A percentile compares a stretch with the other conserved stretches of the same genome.
Evolutionary conservation across 2,329 filamentous ascomycete species (phyloP).

Genomic region (Lachnellula cervina): DNA sequence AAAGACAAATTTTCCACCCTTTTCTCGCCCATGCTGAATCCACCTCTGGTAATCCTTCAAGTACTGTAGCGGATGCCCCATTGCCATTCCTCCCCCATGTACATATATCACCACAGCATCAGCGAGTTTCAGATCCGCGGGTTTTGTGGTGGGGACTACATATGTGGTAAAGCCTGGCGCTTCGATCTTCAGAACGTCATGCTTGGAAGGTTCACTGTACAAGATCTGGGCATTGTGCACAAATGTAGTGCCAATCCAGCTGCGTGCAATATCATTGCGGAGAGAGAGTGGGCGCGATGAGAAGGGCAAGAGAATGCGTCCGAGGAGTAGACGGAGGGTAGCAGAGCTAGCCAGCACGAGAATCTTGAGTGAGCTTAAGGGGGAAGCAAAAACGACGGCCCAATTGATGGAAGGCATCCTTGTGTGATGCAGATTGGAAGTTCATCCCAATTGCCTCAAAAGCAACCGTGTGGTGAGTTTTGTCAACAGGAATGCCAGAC

Average conservation of each 20-base stretch:
- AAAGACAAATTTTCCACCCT: background rate
- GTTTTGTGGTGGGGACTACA: background rate
- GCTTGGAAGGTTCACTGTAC: background rate
- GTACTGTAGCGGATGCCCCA: conserved; percentile 1
- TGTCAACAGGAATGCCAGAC: too few relatives aligned
- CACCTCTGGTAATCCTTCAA: background rate
- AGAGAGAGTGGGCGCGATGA: background rate
- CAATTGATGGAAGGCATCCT: background rate
- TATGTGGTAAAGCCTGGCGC: background rate
- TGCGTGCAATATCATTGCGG: background rate
- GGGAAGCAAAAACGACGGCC: background rate
- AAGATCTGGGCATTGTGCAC: background rate
- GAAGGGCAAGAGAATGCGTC: background rate
- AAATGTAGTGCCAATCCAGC: background rate
- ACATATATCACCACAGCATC: background rate
- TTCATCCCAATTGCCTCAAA: too few relatives aligned
- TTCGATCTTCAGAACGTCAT: background rate
- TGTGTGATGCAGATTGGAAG: background rate
- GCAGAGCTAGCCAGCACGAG: background rate
- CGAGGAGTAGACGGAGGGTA: background rate
- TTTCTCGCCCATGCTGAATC: background rate
- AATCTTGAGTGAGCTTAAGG: background rate
- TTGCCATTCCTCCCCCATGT: background rate
- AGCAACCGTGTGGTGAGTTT: too few relatives aligned
- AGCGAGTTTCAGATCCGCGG: background rate